Conservation (phyloP, 768 basidiomycete species). For the Pleurotus ostreatus region DNA sequence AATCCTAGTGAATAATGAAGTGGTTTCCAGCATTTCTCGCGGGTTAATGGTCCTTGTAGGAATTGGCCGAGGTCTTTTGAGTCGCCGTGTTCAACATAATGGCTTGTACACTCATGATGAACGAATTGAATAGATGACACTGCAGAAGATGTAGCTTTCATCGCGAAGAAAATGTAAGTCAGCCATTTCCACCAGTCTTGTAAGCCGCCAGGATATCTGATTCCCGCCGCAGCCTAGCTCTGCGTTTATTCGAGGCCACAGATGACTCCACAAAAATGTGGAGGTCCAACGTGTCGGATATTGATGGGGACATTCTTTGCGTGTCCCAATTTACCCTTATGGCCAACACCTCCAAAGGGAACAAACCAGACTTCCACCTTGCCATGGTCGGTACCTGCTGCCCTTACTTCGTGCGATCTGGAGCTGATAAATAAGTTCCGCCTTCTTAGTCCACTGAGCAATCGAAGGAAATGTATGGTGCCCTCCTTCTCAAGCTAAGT, state of each 20-base stretch:
- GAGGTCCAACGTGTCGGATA: constrained; percentile 85
- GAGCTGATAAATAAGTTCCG: too few relatives aligned
- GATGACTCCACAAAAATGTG: constrained; percentile 62
- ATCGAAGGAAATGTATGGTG: constrained; percentile 65
- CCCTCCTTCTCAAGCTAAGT: constrained; percentile 67
- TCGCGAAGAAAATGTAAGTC: constrained; percentile 82
- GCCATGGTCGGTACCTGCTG: constrained; percentile 66
- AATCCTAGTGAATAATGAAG: constrained; percentile 67
- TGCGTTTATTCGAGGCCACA: constrained; percentile 70
- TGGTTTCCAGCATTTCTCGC: constrained; percentile 76
- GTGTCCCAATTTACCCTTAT: constrained; percentile 93
- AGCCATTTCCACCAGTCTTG: constrained; percentile 12
- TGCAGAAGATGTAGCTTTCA: constrained; percentile 58
- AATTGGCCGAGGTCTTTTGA: constrained; percentile 64
- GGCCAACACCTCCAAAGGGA: constrained; percentile 84
- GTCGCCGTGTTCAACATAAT: too few relatives aligned
- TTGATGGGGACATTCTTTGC: constrained; percentile 87
- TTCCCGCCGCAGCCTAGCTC: constrained; percentile 48
- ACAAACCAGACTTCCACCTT: constrained; percentile 88
- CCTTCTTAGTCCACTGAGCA: constrained; percentile 53
- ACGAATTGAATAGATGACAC: constrained; percentile 63
- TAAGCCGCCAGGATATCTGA: constrained; percentile 7
- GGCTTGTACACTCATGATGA: too few relatives aligned
- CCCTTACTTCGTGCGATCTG: background rate
- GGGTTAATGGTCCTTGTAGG: constrained; percentile 92